Evolutionary conservation across 495 filamentous ascomycete species (phyloP), one percentile per base, ranked within the genome.

Genomic region (Penicillium diatomitis): DNA sequence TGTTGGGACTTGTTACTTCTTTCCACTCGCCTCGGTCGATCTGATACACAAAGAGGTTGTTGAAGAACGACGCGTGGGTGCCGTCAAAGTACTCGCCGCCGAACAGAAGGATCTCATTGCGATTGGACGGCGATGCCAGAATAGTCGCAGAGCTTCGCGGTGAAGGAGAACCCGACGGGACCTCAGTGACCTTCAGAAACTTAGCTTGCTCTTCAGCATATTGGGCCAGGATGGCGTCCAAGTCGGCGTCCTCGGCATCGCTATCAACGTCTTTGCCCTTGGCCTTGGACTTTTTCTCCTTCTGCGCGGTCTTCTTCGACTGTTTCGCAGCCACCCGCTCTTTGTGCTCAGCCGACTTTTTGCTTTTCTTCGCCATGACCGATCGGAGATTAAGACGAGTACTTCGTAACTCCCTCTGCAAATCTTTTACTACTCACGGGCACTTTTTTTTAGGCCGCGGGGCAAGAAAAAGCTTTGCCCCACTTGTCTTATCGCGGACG

Each of bases 141-240:
- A 97, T 67, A 0, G 87, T 89, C 2, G 87, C 75, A 20, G 88
- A 90, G 4, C 85, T 78, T 8, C 92, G 80, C 10, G 90, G 77
- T 20, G 82, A 78, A 2, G 91, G 92, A 40, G 92, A 87, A 6
- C 73, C 80, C n/a, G 78, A 82, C 3, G 76, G 63, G 6, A 77
- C 75, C 67, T 98, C 92, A 4, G 91, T 96, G 58, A 98, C 80
- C 71, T 95, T 95, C 53, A 91, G 79, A 58, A 92, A 96, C 56
- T 85, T 83, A 48, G 92, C 90, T 72, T 98, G 92, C 68, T 90
- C 68, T 49, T 74, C 73, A 27, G 75, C 73, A 61, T 95, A 97
- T 67, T 92, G 88, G 11, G 88, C 90, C 8, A 97, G 82, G n/a
- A 98, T 88, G n/a, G 84, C 81, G 65, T 98, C 92, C 38, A 98